Base-by-base conservation (phyloP, 176 grass and related monocot genomes). In the Secale cereale region DNA sequence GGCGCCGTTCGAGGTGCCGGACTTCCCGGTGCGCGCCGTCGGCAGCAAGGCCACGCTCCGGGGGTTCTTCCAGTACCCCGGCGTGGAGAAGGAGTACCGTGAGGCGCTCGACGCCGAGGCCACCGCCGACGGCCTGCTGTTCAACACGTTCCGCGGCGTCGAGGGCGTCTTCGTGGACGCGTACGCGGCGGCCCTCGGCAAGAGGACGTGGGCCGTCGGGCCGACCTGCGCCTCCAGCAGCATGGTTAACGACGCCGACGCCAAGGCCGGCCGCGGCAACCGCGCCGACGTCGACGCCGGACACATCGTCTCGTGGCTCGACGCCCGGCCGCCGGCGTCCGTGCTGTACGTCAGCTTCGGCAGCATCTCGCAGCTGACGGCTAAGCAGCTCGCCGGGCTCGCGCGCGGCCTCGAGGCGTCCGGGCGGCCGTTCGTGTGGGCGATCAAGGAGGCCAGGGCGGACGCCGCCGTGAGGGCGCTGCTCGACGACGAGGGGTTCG, bases 301-400 rank as follows among this genome's bases (percentile, higher is more conserved):
- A 6, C 19, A 5, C 5, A 20, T 86, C 67, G 16, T 82, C 19
- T 36, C 75, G 23, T 93, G 88, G 81, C 91, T 93, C 11, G 85
- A 90, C 67, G 77, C 67, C 15, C 85, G 64, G 64, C 40, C 70
- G 15, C 12, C 65, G 7, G 25, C 73, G 54, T 90, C 91, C 43
- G 88, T 93, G 45, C 48, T 93, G 2, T 93, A 93, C 78, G 13
- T 86, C 62, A 86, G 87, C 74, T 92, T 92, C 86, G 90, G 86
- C 80, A 88, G 80, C 86, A 10, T 88, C 73, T 22, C 80, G 37
- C 63, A 61, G 2, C 86, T 88, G 2, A 11, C 78, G 11, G 37
- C 40, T 23, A 81, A 81, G 71, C 84, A 92, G 69, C 26, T 85
- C 25, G 6, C 70, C 28, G 70, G 85, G 83, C 91, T 92, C 4